Evolutionary conservation across 2,329 filamentous ascomycete genomes (phyloP), one percentile per base, ranked within the genome.

Genomic region (Fusarium euwallaceae): DNA sequence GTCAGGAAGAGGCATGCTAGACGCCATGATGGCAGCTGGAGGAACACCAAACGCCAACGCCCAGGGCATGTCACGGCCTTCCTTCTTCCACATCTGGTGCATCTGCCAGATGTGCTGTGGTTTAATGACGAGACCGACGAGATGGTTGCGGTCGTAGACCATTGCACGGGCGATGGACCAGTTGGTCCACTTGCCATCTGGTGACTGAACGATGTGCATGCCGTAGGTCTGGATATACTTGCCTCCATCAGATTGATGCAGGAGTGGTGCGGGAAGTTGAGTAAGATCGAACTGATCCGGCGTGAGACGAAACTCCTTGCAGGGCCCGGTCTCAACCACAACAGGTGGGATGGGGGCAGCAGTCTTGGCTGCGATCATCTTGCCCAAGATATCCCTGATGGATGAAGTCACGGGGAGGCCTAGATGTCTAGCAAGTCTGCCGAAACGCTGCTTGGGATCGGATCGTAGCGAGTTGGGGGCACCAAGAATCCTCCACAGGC

Each of bases 191-290:
- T 79, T 81, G 1, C 82, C 83, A 63, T 87, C 84, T 0, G 87
- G 86, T 0, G 84, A 82, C 69, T 85, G 83, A 0, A 88, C 78
- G 10, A 88, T 78, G 45, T 88, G 83, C 81, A 89, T 87, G 2
- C 87, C 87, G 45, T 85, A 87, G 0, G 87, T 89, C 66, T 88
- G 86, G 11, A 89, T 76, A 64, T 88, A 89, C 61, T 85, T 87
- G 0, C 87, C 87, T 0, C 87, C 87, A 60, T 89, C 87, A 0
- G 79, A 71, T 66, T 85, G 70, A 72, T 88, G 85, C 0, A 88
- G 74, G 7, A 82, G 53, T 0, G 87, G 87, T 0, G 80, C 80
- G 0, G 87, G 86, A 0, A 88, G 80, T 24, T 74, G 78, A 0
- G 79, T 83, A 1, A 89, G 80, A 24, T 76, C 71, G 32, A 76